Base-by-base conservation (phyloP, 306 rosid species). In the Senna siamea region DNA sequence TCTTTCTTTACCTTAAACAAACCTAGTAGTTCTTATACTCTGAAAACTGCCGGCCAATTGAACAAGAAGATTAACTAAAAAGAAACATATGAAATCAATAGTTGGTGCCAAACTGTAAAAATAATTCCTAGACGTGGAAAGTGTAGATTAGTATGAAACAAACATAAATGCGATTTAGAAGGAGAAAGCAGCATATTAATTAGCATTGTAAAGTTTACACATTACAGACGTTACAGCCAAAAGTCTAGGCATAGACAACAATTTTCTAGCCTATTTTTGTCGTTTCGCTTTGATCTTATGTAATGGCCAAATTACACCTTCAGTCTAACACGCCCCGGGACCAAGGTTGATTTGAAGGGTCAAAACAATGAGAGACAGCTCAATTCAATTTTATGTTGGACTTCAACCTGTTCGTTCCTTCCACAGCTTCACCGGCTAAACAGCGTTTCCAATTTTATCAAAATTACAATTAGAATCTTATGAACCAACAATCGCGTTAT, bases 171-270 rank as follows among this genome's bases (percentile, higher is more conserved):
- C 74, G 60, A 66, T 66, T 67, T 35, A 17, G 48, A 35, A 34
- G 51, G 34, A 56, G 51, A 51, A 28, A 5, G 48, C 44, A 54
- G 57, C 73, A 57, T 51, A 17, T 26, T 68, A 11, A 17, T 38
- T 58, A 7, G 57, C 70, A 30, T 63, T 55, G 66, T 61, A 40
- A 63, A 77, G 77, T 53, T 44, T 44, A 7, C 52, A 22, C 23
- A 55, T 64, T n/a, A 32, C n/a, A 63, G 43, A 76, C 74, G 22
- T 8, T 53, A 44, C 9, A 23, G 47, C 47, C 53, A 0, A 30
- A 26, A 78, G 53, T 43, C 2, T 44, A 44, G 50, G 38, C 50
- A 35, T 32, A 63, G 55, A 78, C 60, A 77, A 78, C 78, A 78
- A 64, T 43, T 9, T 35, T 55, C 26, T 35, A 35, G 34, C 46